Evolutionary conservation across 805 yeast species (phyloP), one percentile per base, ranked within the genome.

Genomic region (Clavispora santaluciae): DNA sequence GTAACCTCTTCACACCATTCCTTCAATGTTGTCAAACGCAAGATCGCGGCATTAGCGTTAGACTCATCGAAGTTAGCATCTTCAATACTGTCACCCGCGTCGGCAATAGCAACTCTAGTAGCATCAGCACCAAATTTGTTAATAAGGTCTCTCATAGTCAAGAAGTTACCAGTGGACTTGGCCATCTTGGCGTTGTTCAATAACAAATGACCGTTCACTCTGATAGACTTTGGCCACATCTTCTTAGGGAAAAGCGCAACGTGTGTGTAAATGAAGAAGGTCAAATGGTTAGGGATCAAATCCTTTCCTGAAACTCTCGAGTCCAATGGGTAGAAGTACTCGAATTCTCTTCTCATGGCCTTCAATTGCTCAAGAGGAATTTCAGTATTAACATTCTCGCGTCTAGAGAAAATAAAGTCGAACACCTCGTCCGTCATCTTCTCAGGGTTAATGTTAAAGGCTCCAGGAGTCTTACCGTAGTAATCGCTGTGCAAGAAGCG

Each of bases 11-110:
- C 97, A 61, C 86, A 78, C 99, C 99, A 93, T 66, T 90, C 98
- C 63, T 87, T 91, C 64, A 91, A 75, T 41, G 87, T 91, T 64
- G 78, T 85, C 61, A 93, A 76, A 70, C 99, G 86, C 63, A 93
- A 77, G 62, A 93, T 90, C 20, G 98, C 97, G 35, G 99, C 96
- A 59, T 93, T 93, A 41, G 99, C 99, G 59, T 83, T 90, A 45
- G 88, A 71, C 70, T 93, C 99, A 58, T 93, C 99, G 59, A 93
- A 86, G 73, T 93, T 93, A 39, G 99, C 99, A 66, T 93, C 99
- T 70, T 93, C 99, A 52, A 89, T 80, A 33, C 93, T 74, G 63
- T 93, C 99, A 73, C 99, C 99, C 39, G 97, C 96, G 72, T 93
- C 99, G 35, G 98, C 99, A 50, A 93, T 72, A 5, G 99, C 97